Percentiles rank a stretch among this genome's conserved stretches.
Evolutionary conservation across 2,329 filamentous ascomycete species (phyloP).

Genomic region (Sclerotinia borealis): DNA sequence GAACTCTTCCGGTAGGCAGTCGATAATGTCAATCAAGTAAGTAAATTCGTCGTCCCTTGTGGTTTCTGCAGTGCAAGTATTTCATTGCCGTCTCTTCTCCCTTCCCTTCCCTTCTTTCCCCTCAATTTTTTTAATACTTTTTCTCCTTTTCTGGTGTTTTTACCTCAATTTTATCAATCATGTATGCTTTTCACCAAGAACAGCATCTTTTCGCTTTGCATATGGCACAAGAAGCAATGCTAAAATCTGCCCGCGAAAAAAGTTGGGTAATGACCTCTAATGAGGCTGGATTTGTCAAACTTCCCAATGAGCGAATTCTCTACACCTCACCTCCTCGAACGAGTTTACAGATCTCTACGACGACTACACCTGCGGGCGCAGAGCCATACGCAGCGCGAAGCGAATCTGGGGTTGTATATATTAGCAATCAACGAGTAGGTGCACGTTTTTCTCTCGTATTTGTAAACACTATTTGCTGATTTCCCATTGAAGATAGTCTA

Average conservation of each 20-base stretch:
- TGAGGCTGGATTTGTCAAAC: slow-evolving; percentile 68
- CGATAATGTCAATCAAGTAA: slow-evolving; percentile 15
- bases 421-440: slow-evolving; percentile 79
- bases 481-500: slow-evolving; percentile 65
- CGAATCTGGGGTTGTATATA: slow-evolving; percentile 67
- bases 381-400: slow-evolving; percentile 64
- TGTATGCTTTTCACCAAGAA: slow-evolving; percentile 32
- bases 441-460: slow-evolving; percentile 18
- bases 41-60: slow-evolving; percentile 10
- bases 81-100: slow-evolving; percentile 3
- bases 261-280: slow-evolving; percentile 90
- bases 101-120: not conserved
- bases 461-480: slow-evolving; percentile 16
- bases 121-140: not conserved
- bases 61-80: slow-evolving; percentile 8
- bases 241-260: slow-evolving; percentile 27
- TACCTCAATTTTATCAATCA: slow-evolving; percentile 14
- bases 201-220: slow-evolving; percentile 28
- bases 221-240: slow-evolving; percentile 25
- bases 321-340: slow-evolving; percentile 77
- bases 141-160: not conserved
- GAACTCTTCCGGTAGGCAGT: slow-evolving; percentile 10
- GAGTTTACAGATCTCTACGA: slow-evolving; percentile 62
- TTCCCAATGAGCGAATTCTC: slow-evolving; percentile 76
- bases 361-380: slow-evolving; percentile 54